Conservation (phyloP, 495 filamentous ascomycete genomes). For the Xanthoparmelia taractica region DNA sequence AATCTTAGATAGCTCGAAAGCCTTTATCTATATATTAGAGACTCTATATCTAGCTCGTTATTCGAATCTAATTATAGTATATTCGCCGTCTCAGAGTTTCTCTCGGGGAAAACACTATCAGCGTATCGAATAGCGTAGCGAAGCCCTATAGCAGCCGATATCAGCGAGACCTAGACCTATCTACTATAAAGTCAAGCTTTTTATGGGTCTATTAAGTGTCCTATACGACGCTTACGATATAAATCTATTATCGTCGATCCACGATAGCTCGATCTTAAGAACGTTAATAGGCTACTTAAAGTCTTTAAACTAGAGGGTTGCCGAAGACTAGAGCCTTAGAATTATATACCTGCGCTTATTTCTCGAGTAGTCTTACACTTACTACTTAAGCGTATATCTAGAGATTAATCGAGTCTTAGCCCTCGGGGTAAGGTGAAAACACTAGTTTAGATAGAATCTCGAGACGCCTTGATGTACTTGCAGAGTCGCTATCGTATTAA, state of each 20-base stretch:
- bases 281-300: constrained; percentile 7
- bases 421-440: neutral
- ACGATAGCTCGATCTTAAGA: constrained; percentile 5
- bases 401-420: neutral
- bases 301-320: constrained; percentile 4
- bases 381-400: neutral
- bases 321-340: neutral
- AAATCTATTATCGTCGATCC: constrained; percentile 1
- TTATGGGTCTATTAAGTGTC: neutral
- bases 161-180: neutral
- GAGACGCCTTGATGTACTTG: neutral
- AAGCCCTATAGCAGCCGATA: neutral
- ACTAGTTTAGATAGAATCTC: neutral
- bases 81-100: neutral
- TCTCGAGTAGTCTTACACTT: neutral
- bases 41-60: neutral
- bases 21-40: neutral
- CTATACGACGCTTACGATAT: neutral
- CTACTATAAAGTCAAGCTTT: neutral
- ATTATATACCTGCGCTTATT: constrained; percentile 6
- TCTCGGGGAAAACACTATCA: neutral
- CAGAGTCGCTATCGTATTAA: constrained; percentile 7
- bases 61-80: neutral
- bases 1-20: neutral
- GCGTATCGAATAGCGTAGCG: neutral